A percentile compares a stretch with the other conserved stretches of the same genome.
Conservation (phyloP, 2,329 filamentous ascomycete species). For the Albifimbria verrucaria region DNA sequence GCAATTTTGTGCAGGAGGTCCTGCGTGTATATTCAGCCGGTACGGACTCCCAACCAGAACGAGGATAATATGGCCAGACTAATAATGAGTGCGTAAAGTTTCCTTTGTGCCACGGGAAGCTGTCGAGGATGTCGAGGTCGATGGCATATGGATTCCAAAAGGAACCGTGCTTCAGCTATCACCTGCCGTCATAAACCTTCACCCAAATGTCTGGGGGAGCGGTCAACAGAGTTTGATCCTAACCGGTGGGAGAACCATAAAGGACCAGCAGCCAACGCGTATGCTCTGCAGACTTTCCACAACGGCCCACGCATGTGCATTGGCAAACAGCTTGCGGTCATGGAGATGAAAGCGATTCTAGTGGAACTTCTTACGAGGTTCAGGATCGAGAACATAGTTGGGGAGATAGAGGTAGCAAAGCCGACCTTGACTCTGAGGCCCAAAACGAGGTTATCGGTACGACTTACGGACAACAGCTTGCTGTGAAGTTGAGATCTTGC, state of each 20-base stretch:
- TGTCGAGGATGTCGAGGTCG: conserved; percentile 28
- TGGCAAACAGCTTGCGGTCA: conserved; percentile 29
- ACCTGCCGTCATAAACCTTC: conserved; percentile 31
- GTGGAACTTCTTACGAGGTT: conserved; percentile 28
- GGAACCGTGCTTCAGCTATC: conserved; percentile 34
- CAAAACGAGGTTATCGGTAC: conserved; percentile 20
- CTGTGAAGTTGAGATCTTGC: background rate
- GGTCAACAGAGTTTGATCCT: conserved; percentile 31
- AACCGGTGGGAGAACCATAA: conserved; percentile 31
- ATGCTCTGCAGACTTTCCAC: conserved; percentile 32
- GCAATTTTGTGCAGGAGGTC: conserved; percentile 41
- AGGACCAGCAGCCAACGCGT: conserved; percentile 20
- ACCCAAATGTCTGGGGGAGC: conserved; percentile 34
- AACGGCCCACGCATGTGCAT: conserved; percentile 36
- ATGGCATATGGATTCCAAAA: conserved; percentile 32
- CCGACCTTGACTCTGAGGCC: conserved; percentile 23
- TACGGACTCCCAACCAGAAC: conserved; percentile 6
- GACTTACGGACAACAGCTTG: conserved; percentile 4
- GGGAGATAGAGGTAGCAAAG: conserved; percentile 18
- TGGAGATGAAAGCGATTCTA: conserved; percentile 36
- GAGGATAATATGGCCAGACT: background rate
- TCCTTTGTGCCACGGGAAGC: conserved; percentile 31
- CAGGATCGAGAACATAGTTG: conserved; percentile 17
- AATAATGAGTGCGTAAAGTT: conserved; percentile 15
- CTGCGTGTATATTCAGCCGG: conserved; percentile 38